These are phyloP conservation scores for Fragosphaeria purpurea DNA, from an alignment of 2,329 filamentous ascomycete genomes.

Conservation along the genomic window DNA sequence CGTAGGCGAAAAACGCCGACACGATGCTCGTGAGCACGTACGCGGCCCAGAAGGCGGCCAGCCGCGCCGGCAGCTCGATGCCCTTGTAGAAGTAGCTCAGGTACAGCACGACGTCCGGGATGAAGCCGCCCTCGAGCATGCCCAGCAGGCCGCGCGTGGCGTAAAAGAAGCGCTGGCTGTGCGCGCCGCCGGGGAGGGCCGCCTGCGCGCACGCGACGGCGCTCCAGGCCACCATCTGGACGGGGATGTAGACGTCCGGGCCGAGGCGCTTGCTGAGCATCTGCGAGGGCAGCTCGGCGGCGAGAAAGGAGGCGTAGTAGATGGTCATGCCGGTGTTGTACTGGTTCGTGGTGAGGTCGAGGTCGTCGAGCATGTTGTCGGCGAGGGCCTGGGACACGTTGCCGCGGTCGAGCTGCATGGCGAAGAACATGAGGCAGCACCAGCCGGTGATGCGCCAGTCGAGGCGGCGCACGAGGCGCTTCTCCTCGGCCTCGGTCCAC, in stretches of 20 bases:
- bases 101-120: constrained; percentile 24
- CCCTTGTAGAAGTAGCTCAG: constrained; percentile 25
- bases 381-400: constrained; percentile 26
- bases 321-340: constrained; percentile 46
- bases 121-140: constrained; percentile 23
- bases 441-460: constrained; percentile 23
- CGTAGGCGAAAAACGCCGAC: constrained; percentile 24
- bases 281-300: constrained; percentile 51
- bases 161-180: constrained; percentile 18
- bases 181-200: constrained; percentile 18
- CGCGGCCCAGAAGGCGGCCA: constrained; percentile 24
- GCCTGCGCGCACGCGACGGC: constrained; percentile 22
- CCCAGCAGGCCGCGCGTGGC: constrained; percentile 17
- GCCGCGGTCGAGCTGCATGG: constrained; percentile 25
- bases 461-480: constrained; percentile 38
- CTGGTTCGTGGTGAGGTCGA: constrained; percentile 27
- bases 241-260: constrained; percentile 24
- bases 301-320: constrained; percentile 42
- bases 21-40: constrained; percentile 22
- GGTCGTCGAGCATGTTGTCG: constrained; percentile 21
- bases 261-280: constrained; percentile 46
- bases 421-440: constrained; percentile 25
- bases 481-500: constrained; percentile 49
- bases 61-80: constrained; percentile 21
- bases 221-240: constrained; percentile 24